Base-by-base conservation (phyloP, 1,284 basidiomycete species). In the Austroboletus niveus region DNA sequence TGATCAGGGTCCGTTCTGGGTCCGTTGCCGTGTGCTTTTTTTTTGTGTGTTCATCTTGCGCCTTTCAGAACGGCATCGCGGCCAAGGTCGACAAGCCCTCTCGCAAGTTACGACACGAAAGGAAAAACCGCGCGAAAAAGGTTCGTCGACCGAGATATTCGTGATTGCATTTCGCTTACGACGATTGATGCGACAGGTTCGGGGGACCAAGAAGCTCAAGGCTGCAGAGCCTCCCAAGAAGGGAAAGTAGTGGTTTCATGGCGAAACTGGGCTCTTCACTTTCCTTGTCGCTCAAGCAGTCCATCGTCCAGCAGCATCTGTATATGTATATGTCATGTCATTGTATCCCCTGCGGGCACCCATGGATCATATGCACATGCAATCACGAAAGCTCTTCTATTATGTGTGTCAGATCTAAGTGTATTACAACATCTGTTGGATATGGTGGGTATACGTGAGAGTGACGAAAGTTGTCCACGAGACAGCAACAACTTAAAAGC, bases 111-210 rank as follows among this genome's bases (percentile, higher is more conserved):
- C 89, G 97, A 76, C 98, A 99, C 82, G 97, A 99, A 83, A 86
- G 97, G 69, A 99, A 99, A 87, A 99, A 99, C 81, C 88, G 97
- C 73, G 83, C 89, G 59, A 98, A 98, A 89, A 97, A 97, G 88
- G 94, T 92, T 10, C 24, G 47, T 40, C 34, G 15, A 52, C 17
- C 75, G 66, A 22, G 17, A 34, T 32, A 29, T 51, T 45, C 14
- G 36, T 46, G 27, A 10, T 36, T 11, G 32, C 43, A 20, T 11
- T 52, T 20, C 35, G 34, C 47, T 58, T 31, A 52, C 63, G 39
- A 42, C 24, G 48, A 5, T 41, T 22, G 49, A 48, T 10, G 8
- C 20, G n/a, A 15, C 57, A 94, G 92, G 72, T 92, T 74, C 91
- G 91, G 69, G 92, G 93, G 64, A 93, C 89, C 72, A 92, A 92